Conservation (phyloP, 2,329 filamentous ascomycete species). For the Fusarium avenaceum region DNA sequence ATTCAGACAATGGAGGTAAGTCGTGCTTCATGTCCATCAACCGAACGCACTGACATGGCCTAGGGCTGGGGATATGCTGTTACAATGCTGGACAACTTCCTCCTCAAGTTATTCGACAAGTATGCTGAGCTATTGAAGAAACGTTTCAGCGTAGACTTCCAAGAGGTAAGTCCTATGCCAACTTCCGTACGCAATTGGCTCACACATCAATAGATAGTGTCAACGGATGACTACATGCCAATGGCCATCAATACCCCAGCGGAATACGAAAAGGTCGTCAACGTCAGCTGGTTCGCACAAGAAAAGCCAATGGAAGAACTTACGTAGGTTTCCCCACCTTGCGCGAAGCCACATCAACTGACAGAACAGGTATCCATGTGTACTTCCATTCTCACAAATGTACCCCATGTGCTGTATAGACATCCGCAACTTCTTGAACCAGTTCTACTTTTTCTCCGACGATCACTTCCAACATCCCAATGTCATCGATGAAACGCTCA, state of each 20-base stretch:
- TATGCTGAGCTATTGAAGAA: constrained; percentile 92
- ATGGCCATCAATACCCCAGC: constrained; percentile 94
- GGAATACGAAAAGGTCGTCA: constrained; percentile 95
- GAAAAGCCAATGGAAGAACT: constrained; percentile 83
- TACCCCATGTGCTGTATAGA: constrained; percentile 98
- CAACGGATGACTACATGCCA: constrained; percentile 99
- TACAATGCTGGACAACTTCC: constrained; percentile 81
- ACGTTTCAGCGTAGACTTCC: constrained; percentile 94
- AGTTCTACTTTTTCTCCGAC: constrained; percentile 97
- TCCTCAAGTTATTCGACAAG: constrained; percentile 91
- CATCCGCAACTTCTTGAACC: constrained; percentile 96
- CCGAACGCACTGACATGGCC: constrained; percentile 69
- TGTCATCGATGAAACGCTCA: constrained; percentile 91
- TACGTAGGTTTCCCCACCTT: constrained; percentile 64
- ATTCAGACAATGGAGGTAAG: constrained; percentile 98
- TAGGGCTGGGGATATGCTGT: constrained; percentile 93
- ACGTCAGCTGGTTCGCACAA: constrained; percentile 94
- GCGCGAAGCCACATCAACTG: constrained; percentile 2
- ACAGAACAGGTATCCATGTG: constrained; percentile 81
- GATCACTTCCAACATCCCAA: constrained; percentile 93
- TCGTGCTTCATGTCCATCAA: constrained; percentile 78
- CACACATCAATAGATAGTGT: constrained; percentile 67
- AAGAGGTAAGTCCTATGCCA: constrained; percentile 72
- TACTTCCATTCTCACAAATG: constrained; percentile 99
- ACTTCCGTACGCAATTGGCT: constrained; percentile 3